Percentiles rank a stretch among this genome's conserved stretches.
phyloP scores from a whole-genome alignment of 2,329 filamentous ascomycete species.

The Westerdykella sp. region DNA sequence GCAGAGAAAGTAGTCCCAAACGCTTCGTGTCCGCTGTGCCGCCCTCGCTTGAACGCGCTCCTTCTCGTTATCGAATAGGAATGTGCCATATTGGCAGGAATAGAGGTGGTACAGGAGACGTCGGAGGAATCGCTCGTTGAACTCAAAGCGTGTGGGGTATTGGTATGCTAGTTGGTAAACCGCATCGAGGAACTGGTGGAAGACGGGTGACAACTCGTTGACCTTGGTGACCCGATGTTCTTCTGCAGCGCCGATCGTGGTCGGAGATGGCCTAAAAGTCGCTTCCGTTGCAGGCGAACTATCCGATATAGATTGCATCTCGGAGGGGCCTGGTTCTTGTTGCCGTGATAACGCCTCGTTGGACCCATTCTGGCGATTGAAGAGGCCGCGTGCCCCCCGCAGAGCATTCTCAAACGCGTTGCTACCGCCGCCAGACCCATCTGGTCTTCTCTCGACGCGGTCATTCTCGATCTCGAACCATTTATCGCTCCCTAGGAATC shows the following conservation, averaged over 20 bases:
- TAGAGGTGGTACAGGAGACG: constrained; percentile 89
- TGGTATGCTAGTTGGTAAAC: constrained; percentile 86
- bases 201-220: constrained; percentile 93
- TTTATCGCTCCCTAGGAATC: constrained; percentile 81
- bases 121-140: constrained; percentile 87
- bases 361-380: constrained; percentile 70
- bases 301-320: constrained; percentile 44
- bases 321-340: constrained; percentile 45
- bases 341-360: constrained; percentile 56
- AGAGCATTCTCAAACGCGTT: constrained; percentile 84
- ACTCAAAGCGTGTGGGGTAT: constrained; percentile 84
- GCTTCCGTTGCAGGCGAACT: constrained; percentile 37
- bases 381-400: constrained; percentile 79
- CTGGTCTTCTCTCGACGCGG: constrained; percentile 49
- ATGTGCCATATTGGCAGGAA: constrained; percentile 94
- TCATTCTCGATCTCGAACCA: constrained; percentile 91
- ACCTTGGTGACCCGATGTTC: constrained; percentile 67
- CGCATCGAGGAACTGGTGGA: constrained; percentile 95
- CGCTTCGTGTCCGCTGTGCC: constrained; percentile 68
- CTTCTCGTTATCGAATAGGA: constrained; percentile 91
- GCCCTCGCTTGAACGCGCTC: constrained; percentile 68
- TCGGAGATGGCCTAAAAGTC: constrained; percentile 27
- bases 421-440: constrained; percentile 44
- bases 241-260: constrained; percentile 39
- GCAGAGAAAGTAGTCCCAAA: constrained; percentile 93